Conservation (phyloP, 2,329 filamentous ascomycete genomes). For the Hypoxylon sp. region DNA sequence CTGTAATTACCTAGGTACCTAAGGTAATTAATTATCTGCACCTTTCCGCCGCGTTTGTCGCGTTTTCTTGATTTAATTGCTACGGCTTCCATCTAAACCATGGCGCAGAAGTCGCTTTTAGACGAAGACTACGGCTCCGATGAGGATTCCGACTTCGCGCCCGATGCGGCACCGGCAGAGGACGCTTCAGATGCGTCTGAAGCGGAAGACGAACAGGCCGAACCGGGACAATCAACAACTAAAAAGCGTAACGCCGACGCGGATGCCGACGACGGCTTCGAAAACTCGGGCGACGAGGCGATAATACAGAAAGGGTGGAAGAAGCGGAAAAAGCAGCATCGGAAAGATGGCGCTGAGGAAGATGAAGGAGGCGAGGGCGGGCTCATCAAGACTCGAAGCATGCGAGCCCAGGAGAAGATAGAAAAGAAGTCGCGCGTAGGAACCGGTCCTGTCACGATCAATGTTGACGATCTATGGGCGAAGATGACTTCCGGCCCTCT, state of each 20-base stretch:
- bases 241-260: constrained; percentile 48
- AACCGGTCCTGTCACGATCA: constrained; percentile 72
- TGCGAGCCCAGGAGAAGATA: constrained; percentile 73
- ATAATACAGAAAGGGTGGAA: constrained; percentile 73
- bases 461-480: constrained; percentile 78
- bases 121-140: constrained; percentile 73
- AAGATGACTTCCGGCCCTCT: constrained; percentile 68
- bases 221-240: constrained; percentile 44
- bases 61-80: not conserved
- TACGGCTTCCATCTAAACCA: constrained; percentile 44
- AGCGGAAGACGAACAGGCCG: constrained; percentile 55
- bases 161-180: constrained; percentile 63
- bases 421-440: constrained; percentile 65
- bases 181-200: constrained; percentile 64
- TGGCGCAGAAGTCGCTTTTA: constrained; percentile 57
- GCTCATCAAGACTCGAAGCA: constrained; percentile 78
- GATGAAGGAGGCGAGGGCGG: constrained; percentile 71
- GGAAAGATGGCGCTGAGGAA: constrained; percentile 53
- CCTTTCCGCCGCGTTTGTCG: constrained; percentile 1
- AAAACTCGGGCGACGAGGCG: constrained; percentile 79
- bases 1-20: no score
- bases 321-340: constrained; percentile 61
- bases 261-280: constrained; percentile 62
- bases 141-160: constrained; percentile 79
- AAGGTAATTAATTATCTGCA: not conserved